phyloP scores from a whole-genome alignment of 164 flowering plant species.

The Echeveria elegans region DNA sequence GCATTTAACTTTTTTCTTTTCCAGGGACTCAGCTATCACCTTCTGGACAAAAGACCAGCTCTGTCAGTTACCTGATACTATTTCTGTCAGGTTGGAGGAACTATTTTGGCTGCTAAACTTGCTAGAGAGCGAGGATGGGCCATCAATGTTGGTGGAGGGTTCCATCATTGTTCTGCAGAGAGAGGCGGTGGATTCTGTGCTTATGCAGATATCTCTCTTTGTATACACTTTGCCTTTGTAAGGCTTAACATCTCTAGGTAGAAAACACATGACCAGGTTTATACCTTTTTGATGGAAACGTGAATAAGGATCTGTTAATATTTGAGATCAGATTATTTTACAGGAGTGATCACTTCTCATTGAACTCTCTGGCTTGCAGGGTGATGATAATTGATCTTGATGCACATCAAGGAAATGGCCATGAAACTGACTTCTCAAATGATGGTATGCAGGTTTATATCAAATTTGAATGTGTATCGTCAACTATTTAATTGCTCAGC shows the following conservation, averaged over 20 bases:
- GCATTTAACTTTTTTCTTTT: constrained; percentile 4
- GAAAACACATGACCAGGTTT: neutral
- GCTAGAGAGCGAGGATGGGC: constrained; percentile 98
- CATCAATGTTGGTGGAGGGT: constrained; percentile 95
- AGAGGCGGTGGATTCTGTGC: constrained; percentile 93
- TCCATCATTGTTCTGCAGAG: constrained; percentile 88
- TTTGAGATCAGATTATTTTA: neutral
- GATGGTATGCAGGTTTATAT: too few species aligned
- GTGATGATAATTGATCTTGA: constrained; percentile 98
- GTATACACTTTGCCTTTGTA: constrained; percentile 70
- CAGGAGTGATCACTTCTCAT: neutral
- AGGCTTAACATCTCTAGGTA: constrained; percentile 76
- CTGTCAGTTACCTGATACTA: neutral
- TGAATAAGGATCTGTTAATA: neutral
- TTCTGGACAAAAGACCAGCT: too few species aligned
- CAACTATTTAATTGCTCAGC: neutral
- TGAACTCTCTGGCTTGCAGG: constrained; percentile 27
- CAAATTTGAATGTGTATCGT: constrained; percentile 5
- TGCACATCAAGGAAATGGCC: constrained; percentile 99
- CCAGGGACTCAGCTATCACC: neutral
- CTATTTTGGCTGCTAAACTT: constrained; percentile 81
- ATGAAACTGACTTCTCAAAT: constrained; percentile 72
- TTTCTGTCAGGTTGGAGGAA: constrained; percentile 77
- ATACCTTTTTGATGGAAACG: neutral
- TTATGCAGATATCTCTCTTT: constrained; percentile 89